Evolutionary conservation across 2,329 filamentous ascomycete genomes (phyloP).

Genomic region (Byssochlamys sp.): DNA sequence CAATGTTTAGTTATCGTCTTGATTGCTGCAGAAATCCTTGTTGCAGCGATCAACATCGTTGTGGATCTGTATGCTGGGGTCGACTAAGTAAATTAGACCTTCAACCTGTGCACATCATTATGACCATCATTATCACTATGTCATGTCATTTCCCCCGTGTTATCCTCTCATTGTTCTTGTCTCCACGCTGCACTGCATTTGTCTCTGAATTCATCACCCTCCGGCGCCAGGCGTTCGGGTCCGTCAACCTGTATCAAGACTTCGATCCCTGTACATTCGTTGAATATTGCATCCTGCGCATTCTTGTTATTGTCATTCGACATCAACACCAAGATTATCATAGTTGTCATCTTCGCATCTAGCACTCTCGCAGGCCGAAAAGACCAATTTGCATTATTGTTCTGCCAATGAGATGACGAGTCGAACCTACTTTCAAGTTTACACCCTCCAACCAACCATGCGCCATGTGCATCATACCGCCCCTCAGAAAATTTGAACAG

Average conservation of each 20-base stretch:
- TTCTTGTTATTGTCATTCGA: neutral
- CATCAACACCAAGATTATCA: neutral
- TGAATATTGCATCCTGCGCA: neutral
- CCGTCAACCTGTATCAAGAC: neutral
- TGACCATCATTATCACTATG: neutral
- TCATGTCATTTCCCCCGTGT: neutral
- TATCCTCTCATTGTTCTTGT: neutral
- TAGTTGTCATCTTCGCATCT: neutral
- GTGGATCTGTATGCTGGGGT: constrained; percentile 76
- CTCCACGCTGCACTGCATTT: neutral
- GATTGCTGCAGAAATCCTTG: constrained; percentile 88
- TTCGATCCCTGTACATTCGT: neutral
- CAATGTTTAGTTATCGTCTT: constrained; percentile 67
- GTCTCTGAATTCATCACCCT: neutral
- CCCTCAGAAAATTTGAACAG: too few species aligned
- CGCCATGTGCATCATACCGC: too few species aligned
- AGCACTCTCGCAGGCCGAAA: neutral
- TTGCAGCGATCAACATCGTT: constrained; percentile 86
- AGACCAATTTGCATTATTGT: neutral
- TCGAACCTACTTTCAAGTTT: too few species aligned
- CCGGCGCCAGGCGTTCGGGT: neutral
- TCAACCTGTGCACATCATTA: neutral
- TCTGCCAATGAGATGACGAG: too few species aligned
- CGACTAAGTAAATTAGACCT: constrained; percentile 31
- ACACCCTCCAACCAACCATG: too few species aligned